These are phyloP conservation scores for Cucurbita argyrosperma DNA, from an alignment of 306 rosid species.

Conservation along the genomic window DNA sequence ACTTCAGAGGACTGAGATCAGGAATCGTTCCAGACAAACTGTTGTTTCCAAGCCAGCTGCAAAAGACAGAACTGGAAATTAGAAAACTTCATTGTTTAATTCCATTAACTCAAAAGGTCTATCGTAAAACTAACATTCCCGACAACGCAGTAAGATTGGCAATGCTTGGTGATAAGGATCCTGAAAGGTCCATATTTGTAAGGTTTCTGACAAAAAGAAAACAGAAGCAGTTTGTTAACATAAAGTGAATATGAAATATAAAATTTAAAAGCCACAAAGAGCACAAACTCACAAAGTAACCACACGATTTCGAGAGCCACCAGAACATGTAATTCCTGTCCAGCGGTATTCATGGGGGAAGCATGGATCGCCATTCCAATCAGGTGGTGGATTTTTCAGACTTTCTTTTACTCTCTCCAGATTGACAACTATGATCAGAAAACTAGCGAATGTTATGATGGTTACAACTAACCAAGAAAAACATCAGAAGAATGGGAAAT, in stretches of 20 bases:
- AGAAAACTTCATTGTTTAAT: neutral
- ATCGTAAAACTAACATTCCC: constrained; percentile 40
- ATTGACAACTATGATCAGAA: constrained; percentile 46
- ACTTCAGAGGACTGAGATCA: constrained; percentile 47
- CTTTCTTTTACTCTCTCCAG: constrained; percentile 32
- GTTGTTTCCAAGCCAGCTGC: constrained; percentile 83
- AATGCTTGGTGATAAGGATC: constrained; percentile 54
- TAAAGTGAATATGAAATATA: constrained; percentile 7
- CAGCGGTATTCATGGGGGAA: constrained; percentile 57
- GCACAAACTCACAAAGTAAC: constrained; percentile 51
- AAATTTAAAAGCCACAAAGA: constrained; percentile 6
- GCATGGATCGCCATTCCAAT: constrained; percentile 95
- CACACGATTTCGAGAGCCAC: constrained; percentile 52
- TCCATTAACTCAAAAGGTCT: neutral
- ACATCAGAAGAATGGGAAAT: neutral
- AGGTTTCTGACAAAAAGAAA: constrained; percentile 50
- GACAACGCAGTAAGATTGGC: constrained; percentile 76
- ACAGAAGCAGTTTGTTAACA: constrained; percentile 15
- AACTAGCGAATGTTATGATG: neutral
- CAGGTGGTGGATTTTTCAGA: constrained; percentile 50
- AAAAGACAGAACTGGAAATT: constrained; percentile 11
- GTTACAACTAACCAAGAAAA: neutral
- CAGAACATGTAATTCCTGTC: constrained; percentile 81
- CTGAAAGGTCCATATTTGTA: constrained; percentile 71
- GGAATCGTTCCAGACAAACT: constrained; percentile 72